These are phyloP conservation scores for Geotrichum klebahnii DNA, from an alignment of 1,139 yeast genomes.

Conservation along the genomic window DNA sequence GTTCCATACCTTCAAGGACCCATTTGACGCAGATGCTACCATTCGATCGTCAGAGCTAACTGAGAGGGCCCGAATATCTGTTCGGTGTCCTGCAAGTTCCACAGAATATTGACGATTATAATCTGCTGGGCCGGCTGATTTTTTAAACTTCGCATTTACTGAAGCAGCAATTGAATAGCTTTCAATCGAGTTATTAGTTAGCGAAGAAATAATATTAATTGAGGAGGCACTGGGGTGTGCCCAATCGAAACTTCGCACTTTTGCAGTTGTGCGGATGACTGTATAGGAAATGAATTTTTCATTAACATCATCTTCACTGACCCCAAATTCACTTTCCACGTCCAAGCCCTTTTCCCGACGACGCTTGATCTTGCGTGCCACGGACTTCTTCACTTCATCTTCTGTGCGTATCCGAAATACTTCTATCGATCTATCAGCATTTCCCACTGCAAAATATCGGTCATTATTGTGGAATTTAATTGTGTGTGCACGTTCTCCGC, in stretches of 20 bases:
- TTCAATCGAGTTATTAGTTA: constrained; percentile 72
- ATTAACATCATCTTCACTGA: constrained; percentile 31
- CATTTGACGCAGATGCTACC: constrained; percentile 87
- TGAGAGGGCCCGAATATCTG: constrained; percentile 80
- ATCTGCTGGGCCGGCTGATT: constrained; percentile 47
- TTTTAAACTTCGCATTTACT: constrained; percentile 42
- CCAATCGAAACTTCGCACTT: constrained; percentile 39
- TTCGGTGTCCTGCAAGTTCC: constrained; percentile 80
- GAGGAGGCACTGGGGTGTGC: constrained; percentile 15
- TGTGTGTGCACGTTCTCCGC: constrained; percentile 68
- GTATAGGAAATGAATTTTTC: constrained; percentile 36
- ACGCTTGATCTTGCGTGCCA: constrained; percentile 74
- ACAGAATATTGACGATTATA: constrained; percentile 53
- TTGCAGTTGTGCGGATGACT: constrained; percentile 36
- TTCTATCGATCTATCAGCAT: constrained; percentile 78
- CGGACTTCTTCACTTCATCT: constrained; percentile 78
- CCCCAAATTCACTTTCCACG: constrained; percentile 53
- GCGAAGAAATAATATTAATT: constrained; percentile 24
- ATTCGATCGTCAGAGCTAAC: constrained; percentile 75
- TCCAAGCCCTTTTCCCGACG: constrained; percentile 69
- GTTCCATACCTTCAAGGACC: constrained; percentile 86
- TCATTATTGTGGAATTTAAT: constrained; percentile 48
- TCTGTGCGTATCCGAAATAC: constrained; percentile 68
- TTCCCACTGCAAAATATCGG: constrained; percentile 51
- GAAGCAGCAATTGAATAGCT: constrained; percentile 56